Percentiles rank a stretch among this genome's conserved stretches.
phyloP scores from a whole-genome alignment of 352 stramenopile genomes.

The Globisporangium megalacanthum region DNA sequence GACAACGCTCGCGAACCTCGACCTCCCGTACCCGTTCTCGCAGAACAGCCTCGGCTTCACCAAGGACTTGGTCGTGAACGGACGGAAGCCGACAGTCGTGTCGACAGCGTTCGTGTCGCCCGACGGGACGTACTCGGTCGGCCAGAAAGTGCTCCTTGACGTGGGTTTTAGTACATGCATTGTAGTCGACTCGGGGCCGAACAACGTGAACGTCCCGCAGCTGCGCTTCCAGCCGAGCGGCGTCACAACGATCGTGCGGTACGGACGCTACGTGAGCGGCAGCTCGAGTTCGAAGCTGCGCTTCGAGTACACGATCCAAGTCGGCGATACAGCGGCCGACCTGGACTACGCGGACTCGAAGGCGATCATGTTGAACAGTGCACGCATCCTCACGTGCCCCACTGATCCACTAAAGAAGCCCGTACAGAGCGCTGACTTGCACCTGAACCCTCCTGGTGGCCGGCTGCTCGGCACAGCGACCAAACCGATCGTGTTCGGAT shows the following conservation, averaged over 20 bases:
- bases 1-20: constrained; percentile 55
- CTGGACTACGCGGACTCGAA: constrained; percentile 62
- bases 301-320: constrained; percentile 75
- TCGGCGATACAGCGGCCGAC: constrained; percentile 52
- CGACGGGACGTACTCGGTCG: constrained; percentile 57
- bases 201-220: constrained; percentile 22
- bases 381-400: constrained; percentile 64
- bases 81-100: constrained; percentile 54
- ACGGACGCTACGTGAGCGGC: constrained; percentile 51
- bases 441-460: constrained; percentile 73
- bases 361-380: constrained; percentile 58
- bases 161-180: constrained; percentile 68
- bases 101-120: constrained; percentile 45
- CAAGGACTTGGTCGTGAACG: constrained; percentile 65
- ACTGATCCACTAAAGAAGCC: constrained; percentile 23
- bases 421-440: constrained; percentile 55
- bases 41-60: constrained; percentile 64
- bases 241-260: constrained; percentile 44
- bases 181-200: constrained; percentile 27
- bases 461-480: constrained; percentile 30
- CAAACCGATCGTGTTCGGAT: constrained; percentile 55
- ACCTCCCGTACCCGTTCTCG: constrained; percentile 62
- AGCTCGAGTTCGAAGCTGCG: constrained; percentile 39
- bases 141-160: constrained; percentile 53
- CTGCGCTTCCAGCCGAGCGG: constrained; percentile 56